These are phyloP conservation scores for Botrytis galanthina DNA, from an alignment of 2,329 filamentous ascomycete species.

Conservation along the genomic window DNA sequence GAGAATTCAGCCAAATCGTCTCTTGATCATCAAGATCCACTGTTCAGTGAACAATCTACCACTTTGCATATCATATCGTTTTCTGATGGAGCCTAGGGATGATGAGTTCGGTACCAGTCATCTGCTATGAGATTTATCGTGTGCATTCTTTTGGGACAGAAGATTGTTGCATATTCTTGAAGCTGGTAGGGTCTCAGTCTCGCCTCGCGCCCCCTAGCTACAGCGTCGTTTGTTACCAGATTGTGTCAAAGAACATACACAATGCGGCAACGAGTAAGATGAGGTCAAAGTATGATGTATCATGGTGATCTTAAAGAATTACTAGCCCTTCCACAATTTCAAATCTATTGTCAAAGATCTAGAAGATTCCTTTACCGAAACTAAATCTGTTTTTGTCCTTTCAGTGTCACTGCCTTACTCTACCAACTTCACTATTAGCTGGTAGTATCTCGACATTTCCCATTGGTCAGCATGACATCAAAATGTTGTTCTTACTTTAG, in stretches of 20 bases:
- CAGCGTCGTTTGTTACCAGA: neutral
- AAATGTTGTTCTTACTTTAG: neutral
- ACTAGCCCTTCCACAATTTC: neutral
- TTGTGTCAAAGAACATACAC: neutral
- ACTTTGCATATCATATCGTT: neutral
- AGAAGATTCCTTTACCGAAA: neutral
- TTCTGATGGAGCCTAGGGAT: neutral
- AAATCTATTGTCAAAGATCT: neutral
- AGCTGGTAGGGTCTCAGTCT: constrained; percentile 14
- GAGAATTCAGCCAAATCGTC: constrained; percentile 13
- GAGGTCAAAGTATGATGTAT: neutral
- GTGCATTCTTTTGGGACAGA: neutral
- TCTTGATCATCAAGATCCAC: constrained; percentile 2
- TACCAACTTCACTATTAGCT: neutral
- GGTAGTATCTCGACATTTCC: neutral
- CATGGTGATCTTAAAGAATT: neutral
- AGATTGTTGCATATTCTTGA: constrained; percentile 7
- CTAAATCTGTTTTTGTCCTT: neutral
- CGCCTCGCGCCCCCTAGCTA: constrained; percentile 13
- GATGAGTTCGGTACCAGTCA: neutral
- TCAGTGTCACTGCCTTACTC: neutral
- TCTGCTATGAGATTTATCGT: neutral
- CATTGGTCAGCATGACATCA: neutral
- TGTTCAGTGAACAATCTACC: constrained; percentile 19
- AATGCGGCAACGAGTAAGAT: neutral